A percentile compares a stretch with the other conserved stretches of the same genome.
These are phyloP conservation scores for Suillus fuscotomentosus DNA, from an alignment of 768 basidiomycete species.

Conservation along the genomic window DNA sequence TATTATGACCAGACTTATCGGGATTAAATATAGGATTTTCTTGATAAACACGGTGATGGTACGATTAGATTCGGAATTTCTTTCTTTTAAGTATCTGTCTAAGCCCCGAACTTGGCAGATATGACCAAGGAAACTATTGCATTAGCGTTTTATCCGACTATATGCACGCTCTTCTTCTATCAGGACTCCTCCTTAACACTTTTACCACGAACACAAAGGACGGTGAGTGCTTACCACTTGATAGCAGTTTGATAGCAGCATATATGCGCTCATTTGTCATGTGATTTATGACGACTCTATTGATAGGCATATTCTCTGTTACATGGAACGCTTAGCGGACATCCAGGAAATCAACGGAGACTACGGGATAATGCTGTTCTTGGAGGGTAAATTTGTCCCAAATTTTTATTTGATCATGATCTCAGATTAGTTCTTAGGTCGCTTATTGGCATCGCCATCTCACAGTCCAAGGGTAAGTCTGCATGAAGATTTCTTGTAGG, in stretches of 20 bases:
- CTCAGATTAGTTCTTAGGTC: slow-evolving; percentile 29
- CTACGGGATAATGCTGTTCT: slow-evolving; percentile 44
- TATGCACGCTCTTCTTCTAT: slow-evolving; percentile 40
- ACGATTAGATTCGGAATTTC: background rate
- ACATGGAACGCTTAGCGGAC: slow-evolving; percentile 42
- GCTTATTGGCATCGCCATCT: slow-evolving; percentile 48
- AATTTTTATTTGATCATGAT: background rate
- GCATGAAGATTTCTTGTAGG: background rate
- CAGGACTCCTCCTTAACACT: slow-evolving; percentile 17
- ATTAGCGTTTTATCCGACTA: slow-evolving; percentile 25
- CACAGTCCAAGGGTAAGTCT: slow-evolving; percentile 43
- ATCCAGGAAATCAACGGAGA: slow-evolving; percentile 41
- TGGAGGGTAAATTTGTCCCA: slow-evolving; percentile 42
- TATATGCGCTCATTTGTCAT: slow-evolving; percentile 26
- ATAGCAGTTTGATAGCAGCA: slow-evolving; percentile 12
- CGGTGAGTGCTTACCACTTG: background rate
- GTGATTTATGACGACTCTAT: slow-evolving; percentile 19
- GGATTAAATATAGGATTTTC: slow-evolving; percentile 19
- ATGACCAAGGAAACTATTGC: slow-evolving; percentile 25
- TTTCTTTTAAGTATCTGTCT: background rate
- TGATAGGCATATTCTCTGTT: slow-evolving; percentile 53
- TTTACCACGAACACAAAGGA: slow-evolving; percentile 16
- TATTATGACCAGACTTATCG: background rate
- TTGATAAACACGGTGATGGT: slow-evolving; percentile 23
- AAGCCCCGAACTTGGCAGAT: slow-evolving; percentile 10